These are phyloP conservation scores for Pharnaceum exiguum DNA, from an alignment of 148 eudicot species.

Conservation along the genomic window DNA sequence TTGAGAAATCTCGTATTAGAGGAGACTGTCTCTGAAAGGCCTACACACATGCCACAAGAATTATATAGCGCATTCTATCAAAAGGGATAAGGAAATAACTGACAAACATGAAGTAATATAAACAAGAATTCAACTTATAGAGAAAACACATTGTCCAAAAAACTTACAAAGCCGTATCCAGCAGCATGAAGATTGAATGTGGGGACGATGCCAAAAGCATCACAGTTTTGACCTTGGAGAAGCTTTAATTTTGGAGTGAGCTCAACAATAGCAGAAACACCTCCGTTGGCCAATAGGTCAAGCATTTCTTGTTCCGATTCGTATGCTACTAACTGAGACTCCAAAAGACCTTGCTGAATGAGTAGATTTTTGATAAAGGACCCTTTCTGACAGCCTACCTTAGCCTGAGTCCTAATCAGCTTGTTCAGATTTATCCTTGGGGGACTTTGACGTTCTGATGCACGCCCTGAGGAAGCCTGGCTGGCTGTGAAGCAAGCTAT, in stretches of 20 bases:
- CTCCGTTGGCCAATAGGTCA: slow-evolving; percentile 15
- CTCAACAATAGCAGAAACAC: slow-evolving; percentile 16
- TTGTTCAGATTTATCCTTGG: slow-evolving; percentile 10
- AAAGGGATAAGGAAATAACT: not conserved
- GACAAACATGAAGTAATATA: too few relatives aligned
- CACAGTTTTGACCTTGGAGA: slow-evolving; percentile 16
- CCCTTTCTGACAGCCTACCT: slow-evolving; percentile 17
- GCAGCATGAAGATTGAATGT: slow-evolving; percentile 18
- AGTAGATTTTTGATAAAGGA: slow-evolving; percentile 15
- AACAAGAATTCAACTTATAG: too few relatives aligned
- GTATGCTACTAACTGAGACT: slow-evolving; percentile 7
- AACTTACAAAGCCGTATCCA: slow-evolving; percentile 17
- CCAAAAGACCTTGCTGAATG: slow-evolving; percentile 10
- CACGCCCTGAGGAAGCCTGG: slow-evolving; percentile 13
- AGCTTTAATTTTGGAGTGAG: slow-evolving; percentile 18
- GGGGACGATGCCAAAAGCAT: slow-evolving; percentile 17
- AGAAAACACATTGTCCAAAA: too few relatives aligned
- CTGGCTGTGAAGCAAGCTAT: slow-evolving; percentile 18
- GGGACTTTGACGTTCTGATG: not conserved
- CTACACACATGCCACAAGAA: not conserved
- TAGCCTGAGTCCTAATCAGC: slow-evolving; percentile 8
- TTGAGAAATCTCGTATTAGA: slow-evolving; percentile 10
- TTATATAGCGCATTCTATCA: not conserved
- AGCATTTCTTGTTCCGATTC: slow-evolving; percentile 15
- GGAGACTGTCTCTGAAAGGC: slow-evolving; percentile 14